phyloP scores from a whole-genome alignment of 352 stramenopile species.

The Thraustochytrium sp. region DNA sequence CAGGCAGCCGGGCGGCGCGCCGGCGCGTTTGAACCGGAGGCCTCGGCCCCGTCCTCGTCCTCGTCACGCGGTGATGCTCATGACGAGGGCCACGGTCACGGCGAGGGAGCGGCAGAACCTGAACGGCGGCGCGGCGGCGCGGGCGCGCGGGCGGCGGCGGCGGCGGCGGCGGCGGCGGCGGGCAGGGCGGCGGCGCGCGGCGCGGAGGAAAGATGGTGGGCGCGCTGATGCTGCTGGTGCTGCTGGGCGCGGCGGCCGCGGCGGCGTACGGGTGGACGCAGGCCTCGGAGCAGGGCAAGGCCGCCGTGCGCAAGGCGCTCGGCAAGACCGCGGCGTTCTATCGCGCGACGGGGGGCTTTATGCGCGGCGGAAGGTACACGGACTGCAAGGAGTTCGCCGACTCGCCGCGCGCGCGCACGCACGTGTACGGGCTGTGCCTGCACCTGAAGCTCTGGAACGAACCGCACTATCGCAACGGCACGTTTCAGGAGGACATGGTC shows the following conservation, averaged over 20 bases:
- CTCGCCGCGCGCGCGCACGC: slow-evolving; percentile 75
- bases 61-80: no score
- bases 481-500: slow-evolving; percentile 84
- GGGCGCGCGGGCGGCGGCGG: no score
- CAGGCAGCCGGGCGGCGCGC: no score
- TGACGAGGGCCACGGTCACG: no score
- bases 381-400: slow-evolving; percentile 48
- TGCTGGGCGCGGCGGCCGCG: not conserved
- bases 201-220: no score
- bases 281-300: not conserved
- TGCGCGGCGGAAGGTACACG: slow-evolving; percentile 12
- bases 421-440: slow-evolving; percentile 88
- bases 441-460: slow-evolving; percentile 87
- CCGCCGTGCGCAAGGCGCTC: not conserved
- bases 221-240: not conserved
- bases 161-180: no score
- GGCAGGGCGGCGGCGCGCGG: no score
- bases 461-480: slow-evolving; percentile 91
- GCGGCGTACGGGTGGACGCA: not conserved
- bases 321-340: not conserved
- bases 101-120: no score
- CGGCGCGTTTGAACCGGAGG: no score
- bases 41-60: no score
- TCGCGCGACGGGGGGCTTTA: not conserved
- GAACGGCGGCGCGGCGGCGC: no score